phyloP scores from a whole-genome alignment of 129 eudicot species.

The Ambrosia artemisiifolia region DNA sequence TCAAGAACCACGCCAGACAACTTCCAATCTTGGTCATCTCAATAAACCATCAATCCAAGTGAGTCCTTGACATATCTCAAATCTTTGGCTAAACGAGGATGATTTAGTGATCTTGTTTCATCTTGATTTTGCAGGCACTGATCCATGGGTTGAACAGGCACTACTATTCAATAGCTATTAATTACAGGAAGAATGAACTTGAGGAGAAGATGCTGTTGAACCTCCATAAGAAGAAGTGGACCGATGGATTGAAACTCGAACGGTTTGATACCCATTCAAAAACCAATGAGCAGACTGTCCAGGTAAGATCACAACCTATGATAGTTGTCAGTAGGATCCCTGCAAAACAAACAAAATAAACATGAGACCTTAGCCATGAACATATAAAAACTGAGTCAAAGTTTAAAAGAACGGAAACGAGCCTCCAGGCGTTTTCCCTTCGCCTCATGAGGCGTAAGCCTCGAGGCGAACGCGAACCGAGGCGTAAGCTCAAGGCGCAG shows the following conservation, averaged over 20 bases:
- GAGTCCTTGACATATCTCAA: conserved; percentile 4
- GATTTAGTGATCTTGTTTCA: background rate
- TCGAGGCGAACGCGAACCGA: too few relatives aligned
- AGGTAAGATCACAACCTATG: conserved; percentile 38
- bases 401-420: too few relatives aligned
- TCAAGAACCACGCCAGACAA: conserved; percentile 94
- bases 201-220: conserved; percentile 93
- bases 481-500: too few relatives aligned
- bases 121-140: conserved; percentile 55
- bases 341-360: background rate
- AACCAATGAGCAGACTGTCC: conserved; percentile 87
- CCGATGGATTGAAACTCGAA: conserved; percentile 90
- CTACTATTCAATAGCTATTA: conserved; percentile 87
- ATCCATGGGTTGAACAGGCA: conserved; percentile 94
- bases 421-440: too few relatives aligned
- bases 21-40: conserved; percentile 94
- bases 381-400: too few relatives aligned
- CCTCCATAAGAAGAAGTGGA: conserved; percentile 94
- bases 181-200: conserved; percentile 87
- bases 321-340: background rate
- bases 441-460: too few relatives aligned
- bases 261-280: conserved; percentile 83
- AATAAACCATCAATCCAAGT: conserved; percentile 96
- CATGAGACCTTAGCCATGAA: background rate
- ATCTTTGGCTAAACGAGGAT: background rate